A percentile compares a stretch with the other conserved stretches of the same genome.
phyloP scores from a whole-genome alignment of 257 asterid genomes.

The Thymus quinquecostatus region DNA sequence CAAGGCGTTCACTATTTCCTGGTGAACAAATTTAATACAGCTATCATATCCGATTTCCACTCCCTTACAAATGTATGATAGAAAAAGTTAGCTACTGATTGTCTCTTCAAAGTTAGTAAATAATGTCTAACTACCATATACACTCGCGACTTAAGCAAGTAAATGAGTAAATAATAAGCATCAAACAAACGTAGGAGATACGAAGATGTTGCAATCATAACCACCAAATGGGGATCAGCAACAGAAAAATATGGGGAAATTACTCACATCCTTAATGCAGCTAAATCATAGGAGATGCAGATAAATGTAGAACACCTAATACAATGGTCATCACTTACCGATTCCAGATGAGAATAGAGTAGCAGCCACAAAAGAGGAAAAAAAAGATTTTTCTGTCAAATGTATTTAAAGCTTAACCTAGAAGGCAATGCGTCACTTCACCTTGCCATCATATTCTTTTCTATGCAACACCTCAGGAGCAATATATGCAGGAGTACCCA shows the following conservation, averaged over 20 bases:
- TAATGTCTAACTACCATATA: background rate
- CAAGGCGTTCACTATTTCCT: background rate
- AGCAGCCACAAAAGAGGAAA: background rate
- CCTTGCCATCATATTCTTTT: conserved; percentile 93
- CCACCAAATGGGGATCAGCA: background rate
- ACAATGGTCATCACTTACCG: background rate
- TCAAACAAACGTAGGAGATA: background rate
- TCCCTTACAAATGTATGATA: background rate
- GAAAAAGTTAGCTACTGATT: background rate
- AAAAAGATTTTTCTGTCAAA: background rate
- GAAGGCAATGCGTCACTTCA: conserved; percentile 25
- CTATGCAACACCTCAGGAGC: conserved; percentile 85
- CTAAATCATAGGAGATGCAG: background rate
- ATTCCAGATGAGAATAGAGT: no score
- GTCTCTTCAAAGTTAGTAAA: background rate
- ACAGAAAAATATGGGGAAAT: background rate
- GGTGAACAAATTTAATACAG: background rate
- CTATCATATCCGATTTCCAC: background rate
- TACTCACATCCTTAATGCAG: background rate
- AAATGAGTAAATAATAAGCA: background rate
- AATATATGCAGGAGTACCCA: conserved; percentile 91
- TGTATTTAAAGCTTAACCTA: background rate
- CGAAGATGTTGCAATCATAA: background rate
- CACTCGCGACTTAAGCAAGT: background rate
- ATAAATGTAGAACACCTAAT: background rate